Base-by-base conservation (phyloP, 768 basidiomycete genomes). In the Cyclocybe cylindracea region DNA sequence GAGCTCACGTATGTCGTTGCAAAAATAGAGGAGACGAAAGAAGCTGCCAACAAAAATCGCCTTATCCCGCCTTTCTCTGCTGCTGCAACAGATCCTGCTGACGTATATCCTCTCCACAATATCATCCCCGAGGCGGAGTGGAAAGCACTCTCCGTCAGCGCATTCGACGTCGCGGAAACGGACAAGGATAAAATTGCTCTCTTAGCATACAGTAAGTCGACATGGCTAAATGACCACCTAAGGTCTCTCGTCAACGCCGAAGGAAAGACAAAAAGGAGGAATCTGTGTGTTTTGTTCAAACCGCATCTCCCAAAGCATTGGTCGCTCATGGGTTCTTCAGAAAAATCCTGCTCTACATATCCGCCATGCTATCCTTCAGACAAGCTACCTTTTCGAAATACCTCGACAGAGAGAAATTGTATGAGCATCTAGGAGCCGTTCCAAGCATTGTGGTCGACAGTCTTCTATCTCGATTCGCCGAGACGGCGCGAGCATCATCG, bases 101-200 rank as follows among this genome's bases (percentile, higher is more conserved):
- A 93, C 46, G 72, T 87, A 13, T 94, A 93, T 63, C 77, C 83
- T 9, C 65, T 91, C 44, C 83, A 89, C 61, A 77, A 79, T 38
- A 80, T 98, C 62, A 86, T 97, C 35, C 84, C 91, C 0, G 84
- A 89, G 50, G 77, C 78, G 9, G 95, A 97, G 68, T 87, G 89
- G 79, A 84, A 87, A 52, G 77, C 85, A 1, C 73, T 97, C 16
- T 78, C 83, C 11, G 60, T 84, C 36, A 68, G 74, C 24, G 67
- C 77, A 2, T 75, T 94, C 44, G 76, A 86, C 43, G 68, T 77
- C 10, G 83, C 84, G 1, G 53, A 67, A 11, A 73, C 72, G 34
- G 65, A 77, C 41, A 64, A 71, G 31, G 80, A 85, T 36, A 77
- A 84, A 7, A 68, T 69, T 19, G 77, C 76, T 5, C 59, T 87